These are phyloP conservation scores for Brasilioporus rufonigricans DNA, from an alignment of 768 basidiomycete genomes.

Conservation along the genomic window DNA sequence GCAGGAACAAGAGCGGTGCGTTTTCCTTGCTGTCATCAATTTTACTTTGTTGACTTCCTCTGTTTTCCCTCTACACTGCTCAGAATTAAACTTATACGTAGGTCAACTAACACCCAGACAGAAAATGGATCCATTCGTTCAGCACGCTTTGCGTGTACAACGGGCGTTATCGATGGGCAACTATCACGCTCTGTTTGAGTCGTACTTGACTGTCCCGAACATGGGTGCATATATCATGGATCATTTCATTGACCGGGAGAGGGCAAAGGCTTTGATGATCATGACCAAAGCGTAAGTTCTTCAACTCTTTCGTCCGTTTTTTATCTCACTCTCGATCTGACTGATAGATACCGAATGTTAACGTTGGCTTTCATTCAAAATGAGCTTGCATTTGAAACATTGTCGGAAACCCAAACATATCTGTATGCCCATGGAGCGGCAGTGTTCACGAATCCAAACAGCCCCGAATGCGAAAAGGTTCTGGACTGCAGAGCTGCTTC, in stretches of 20 bases:
- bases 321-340: conserved; percentile 1
- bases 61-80: neutral
- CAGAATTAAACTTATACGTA: conserved; percentile 95
- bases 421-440: conserved; percentile 66
- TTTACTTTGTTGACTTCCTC: conserved; percentile 2
- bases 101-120: conserved; percentile 95
- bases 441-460: conserved; percentile 62
- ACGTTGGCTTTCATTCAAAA: conserved; percentile 73
- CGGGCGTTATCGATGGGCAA: conserved; percentile 89
- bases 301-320: neutral
- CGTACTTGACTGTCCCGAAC: conserved; percentile 83
- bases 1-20: conserved; percentile 89
- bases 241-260: conserved; percentile 92
- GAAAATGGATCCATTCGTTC: conserved; percentile 75
- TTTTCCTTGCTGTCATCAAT: conserved; percentile 5
- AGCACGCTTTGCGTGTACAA: conserved; percentile 88
- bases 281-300: conserved; percentile 88
- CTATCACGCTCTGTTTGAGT: conserved; percentile 87
- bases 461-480: conserved; percentile 58
- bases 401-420: conserved; percentile 64
- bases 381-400: conserved; percentile 81
- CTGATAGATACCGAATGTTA: conserved; percentile 74
- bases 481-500: conserved; percentile 71
- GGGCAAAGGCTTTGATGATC: conserved; percentile 79
- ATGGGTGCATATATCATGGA: conserved; percentile 99